Percentiles rank a stretch among this genome's conserved stretches.
Evolutionary conservation across 2,329 filamentous ascomycete genomes (phyloP).

Genomic region (Aspergillus puulaauensis): DNA sequence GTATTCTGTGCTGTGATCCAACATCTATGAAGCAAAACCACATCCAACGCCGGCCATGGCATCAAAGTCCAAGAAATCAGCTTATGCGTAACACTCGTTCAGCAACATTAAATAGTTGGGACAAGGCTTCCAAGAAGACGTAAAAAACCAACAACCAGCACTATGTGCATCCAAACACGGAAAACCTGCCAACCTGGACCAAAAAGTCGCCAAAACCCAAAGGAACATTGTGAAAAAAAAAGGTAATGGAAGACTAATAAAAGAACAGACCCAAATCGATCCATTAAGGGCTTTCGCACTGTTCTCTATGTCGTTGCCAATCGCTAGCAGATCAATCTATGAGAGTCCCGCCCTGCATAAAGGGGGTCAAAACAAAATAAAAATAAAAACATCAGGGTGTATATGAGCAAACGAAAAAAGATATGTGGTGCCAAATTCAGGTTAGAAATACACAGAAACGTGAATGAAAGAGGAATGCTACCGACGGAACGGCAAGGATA

Average conservation of each 20-base stretch:
- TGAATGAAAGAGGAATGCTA: neutral
- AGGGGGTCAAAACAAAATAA: neutral
- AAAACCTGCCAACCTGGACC: neutral
- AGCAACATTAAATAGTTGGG: neutral
- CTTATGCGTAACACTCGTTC: neutral
- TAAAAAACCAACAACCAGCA: neutral
- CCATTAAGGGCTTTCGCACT: conserved; percentile 4
- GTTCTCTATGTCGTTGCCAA: conserved; percentile 22
- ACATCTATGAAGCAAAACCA: neutral
- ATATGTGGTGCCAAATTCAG: neutral
- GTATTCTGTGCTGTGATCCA: neutral
- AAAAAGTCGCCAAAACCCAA: neutral
- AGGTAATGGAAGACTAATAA: neutral
- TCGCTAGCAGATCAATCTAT: conserved; percentile 24
- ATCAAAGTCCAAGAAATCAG: neutral
- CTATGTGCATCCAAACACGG: neutral
- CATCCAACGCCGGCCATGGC: neutral
- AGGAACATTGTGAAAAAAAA: neutral
- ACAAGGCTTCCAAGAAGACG: neutral
- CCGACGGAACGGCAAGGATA: neutral
- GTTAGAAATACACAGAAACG: conserved; percentile 1
- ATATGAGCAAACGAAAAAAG: conserved; percentile 5
- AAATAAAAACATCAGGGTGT: conserved; percentile 10
- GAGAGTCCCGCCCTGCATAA: conserved; percentile 16
- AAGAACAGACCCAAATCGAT: conserved; percentile 8